phyloP scores from a whole-genome alignment of 768 basidiomycete species.

The Leccinum imitatum region DNA sequence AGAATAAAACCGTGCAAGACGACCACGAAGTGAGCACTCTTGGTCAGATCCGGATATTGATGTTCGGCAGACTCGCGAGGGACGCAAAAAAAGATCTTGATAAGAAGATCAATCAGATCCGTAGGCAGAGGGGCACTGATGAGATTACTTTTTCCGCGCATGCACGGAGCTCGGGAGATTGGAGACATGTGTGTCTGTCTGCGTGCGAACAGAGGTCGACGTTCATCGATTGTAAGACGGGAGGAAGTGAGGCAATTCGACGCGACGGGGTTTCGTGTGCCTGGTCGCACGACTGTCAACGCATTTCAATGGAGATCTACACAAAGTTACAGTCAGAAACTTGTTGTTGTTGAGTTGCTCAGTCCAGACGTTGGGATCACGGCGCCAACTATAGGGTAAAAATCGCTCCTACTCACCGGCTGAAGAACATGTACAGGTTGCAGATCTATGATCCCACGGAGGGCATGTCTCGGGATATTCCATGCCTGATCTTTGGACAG shows the following conservation, averaged over 20 bases:
- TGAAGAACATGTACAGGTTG: background rate
- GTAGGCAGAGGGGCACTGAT: background rate
- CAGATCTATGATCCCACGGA: background rate
- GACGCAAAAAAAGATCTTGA: no score
- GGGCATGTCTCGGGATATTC: background rate
- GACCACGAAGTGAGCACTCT: no score
- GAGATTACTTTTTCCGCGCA: background rate
- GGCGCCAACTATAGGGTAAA: background rate
- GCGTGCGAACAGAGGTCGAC: background rate
- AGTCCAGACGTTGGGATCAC: background rate
- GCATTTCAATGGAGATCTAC: background rate
- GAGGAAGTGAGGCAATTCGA: no score
- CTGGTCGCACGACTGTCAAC: background rate
- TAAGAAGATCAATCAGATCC: background rate
- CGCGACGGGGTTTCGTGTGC: background rate
- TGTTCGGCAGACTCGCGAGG: no score
- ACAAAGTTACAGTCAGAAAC: background rate
- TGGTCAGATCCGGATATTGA: no score
- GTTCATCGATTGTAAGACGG: background rate
- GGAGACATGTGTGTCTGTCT: background rate
- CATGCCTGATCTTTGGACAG: background rate
- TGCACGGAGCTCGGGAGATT: background rate
- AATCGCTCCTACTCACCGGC: background rate
- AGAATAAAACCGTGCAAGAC: no score
- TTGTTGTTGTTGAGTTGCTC: background rate